Base-by-base conservation (phyloP, 441 rosid species). In the Pelargonium citronellum region DNA sequence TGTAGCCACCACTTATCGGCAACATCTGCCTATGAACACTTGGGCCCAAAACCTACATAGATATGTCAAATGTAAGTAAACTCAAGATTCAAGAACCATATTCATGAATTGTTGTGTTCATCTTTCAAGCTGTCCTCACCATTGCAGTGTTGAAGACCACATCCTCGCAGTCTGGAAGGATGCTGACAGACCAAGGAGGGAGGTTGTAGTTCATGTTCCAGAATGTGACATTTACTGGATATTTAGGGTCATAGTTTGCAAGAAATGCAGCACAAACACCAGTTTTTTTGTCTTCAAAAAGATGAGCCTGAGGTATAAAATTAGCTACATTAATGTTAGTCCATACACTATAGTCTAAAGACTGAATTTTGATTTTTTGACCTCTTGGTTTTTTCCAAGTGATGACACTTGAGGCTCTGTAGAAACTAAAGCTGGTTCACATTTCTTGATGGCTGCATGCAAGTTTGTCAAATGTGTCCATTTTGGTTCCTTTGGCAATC, bases 401-500 rank as follows among this genome's bases (percentile, higher is more conserved):
- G 61, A 78, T 37, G 74, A 72, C 22, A 84, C 81, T 0, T 65
- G 74, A 19, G 89, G 84, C 57, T 84, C 78, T n/a, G 78, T 79
- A 27, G 85, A 80, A 53, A 87, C 75, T 75, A 87, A 75, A 74
- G 86, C 81, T 37, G 84, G 69, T 73, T 87, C 92, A 16, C 88
- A 80, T 5, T 71, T 77, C 70, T 86, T 86, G 77, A 87, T 81
- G 67, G 75, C 88, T 53, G 67, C 74, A 72, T 87, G 87, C 73
- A 86, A 72, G 41, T 84, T 81, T 67, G 81, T 80, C 63, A 86
- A 75, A 67, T 87, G 89, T 27, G 84, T 74, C 70, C 86, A 86
- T 68, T 87, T 87, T 67, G 89, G 87, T 61, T 85, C 85, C 17
- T 79, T 79, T 30, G 63, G 6, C 41, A 86, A 72, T 3, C 92